A percentile compares a stretch with the other conserved stretches of the same genome.
phyloP scores from a whole-genome alignment of 108 stramenopile genomes.

The Thalassiosira profunda region DNA sequence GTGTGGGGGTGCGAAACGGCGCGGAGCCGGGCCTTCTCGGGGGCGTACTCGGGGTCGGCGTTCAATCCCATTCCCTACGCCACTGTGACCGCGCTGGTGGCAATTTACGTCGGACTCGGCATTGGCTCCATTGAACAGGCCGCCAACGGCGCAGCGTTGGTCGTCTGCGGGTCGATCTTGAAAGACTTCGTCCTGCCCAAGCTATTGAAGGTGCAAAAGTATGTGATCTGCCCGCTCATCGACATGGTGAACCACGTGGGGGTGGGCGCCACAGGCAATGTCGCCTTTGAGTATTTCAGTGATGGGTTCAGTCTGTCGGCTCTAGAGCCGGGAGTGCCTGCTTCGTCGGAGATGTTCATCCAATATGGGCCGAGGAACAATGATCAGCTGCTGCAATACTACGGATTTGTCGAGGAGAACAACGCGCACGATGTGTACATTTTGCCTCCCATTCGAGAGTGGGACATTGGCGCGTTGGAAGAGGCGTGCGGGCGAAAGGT shows the following conservation, averaged over 20 bases:
- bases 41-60: conserved; percentile 72
- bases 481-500: conserved; percentile 68
- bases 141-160: conserved; percentile 89
- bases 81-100: conserved; percentile 70
- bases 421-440: conserved; percentile 92
- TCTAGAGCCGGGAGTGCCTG: conserved; percentile 15
- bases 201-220: conserved; percentile 70
- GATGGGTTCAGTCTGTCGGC: conserved; percentile 82
- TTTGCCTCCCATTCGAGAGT: conserved; percentile 86
- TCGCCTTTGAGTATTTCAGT: conserved; percentile 89
- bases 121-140: conserved; percentile 87
- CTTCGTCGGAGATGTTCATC: conserved; percentile 69
- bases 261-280: conserved; percentile 60
- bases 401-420: conserved; percentile 93
- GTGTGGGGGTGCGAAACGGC: conserved; percentile 88
- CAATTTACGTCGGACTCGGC: conserved; percentile 67
- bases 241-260: conserved; percentile 91
- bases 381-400: conserved; percentile 93
- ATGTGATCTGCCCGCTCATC: conserved; percentile 91
- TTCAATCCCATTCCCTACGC: conserved; percentile 84
- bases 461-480: conserved; percentile 84
- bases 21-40: conserved; percentile 86
- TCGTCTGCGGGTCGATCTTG: conserved; percentile 76
- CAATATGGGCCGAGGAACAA: conserved; percentile 91
- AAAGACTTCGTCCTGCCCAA: conserved; percentile 89